Evolutionary conservation across 164 flowering plant genomes (phyloP), one percentile per base, ranked within the genome.

Genomic region (Vitis rupestris): DNA sequence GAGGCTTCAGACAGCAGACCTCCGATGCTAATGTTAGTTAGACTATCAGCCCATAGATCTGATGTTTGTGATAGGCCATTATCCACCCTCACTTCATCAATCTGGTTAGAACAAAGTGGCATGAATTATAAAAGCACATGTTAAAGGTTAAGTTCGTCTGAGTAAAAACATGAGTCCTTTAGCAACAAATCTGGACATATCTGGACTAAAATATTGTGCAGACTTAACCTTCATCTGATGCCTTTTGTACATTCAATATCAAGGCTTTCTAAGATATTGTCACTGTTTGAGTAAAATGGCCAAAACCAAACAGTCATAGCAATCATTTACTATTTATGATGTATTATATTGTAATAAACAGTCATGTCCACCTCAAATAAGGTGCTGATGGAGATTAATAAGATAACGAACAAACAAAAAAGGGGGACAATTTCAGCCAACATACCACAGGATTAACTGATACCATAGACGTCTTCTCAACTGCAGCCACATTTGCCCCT

Each of bases 1-100:
- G 95, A 90, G 58, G 82, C 90, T 78, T 87, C 95, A 11, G 92
- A 84, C 4, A 92, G 75, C 59, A 90, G 82, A 44, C 91, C 91
- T 65, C 95, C 95, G 67, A 92, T 81, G 84, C 95, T 90, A 63
- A 90, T 81, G 73, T 79, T 83, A 1, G 84, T 79, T 44, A 83
- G 49, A 76, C 71, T 69, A 73, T 86, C 89, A 72, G 66, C 74
- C 88, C 86, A 87, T 1, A 71, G 59, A 8, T 71, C 47, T 27
- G 81, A 72, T 53, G 82, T 50, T 64, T 73, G 72, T 10, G 74
- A 66, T 61, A 52, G 63, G 17, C 49, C 61, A 23, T n/a, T 37
- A 17, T 77, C 72, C 12, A 6, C 51, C 62, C 49, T 73, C 61
- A 58, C 44, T 31, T 67, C 74, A 63, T 70, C 70, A 27, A 65